Evolutionary conservation across 768 basidiomycete genomes (phyloP), one percentile per base, ranked within the genome.

Genomic region (Russula vinacea): DNA sequence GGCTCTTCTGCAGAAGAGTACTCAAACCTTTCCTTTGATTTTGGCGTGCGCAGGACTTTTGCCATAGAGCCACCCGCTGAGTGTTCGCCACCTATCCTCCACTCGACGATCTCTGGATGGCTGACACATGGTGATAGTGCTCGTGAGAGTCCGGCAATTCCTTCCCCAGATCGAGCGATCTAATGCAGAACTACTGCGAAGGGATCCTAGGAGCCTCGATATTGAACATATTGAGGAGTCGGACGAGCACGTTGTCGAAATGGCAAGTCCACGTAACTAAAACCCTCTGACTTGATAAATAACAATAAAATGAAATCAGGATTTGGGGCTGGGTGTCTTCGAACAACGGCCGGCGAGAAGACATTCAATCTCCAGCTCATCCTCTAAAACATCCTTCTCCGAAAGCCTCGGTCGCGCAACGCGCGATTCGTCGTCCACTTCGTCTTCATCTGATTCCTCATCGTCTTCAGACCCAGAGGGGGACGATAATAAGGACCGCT

Each of bases 111-210:
- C 32, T 24, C 10, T 40, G 26, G 22, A 37, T 5, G 19, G 35
- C 57, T 61, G 29, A 67, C 52, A 26, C 55, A 26, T 14, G 26
- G 22, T 22, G 17, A n/a, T 66, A 90, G 89, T 90, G 22, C 76
- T 91, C 7, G 78, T 83, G 11, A 83, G 88, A 19, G 78, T 89
- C 4, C 82, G 84, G 71, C 80, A 83, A 0, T 90, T 90, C 70
- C 80, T 90, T 6, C 87, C 88, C 2, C 77, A 83, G 67, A 76
- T 90, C 19, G 81, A 84, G 53, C 85, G 84, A 14, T 86, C 88
- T 2, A 90, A 89, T 68, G 78, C 78, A 2, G 72, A 79, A 1
- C 78, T 90, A 19, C 69, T 78, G 3, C 73, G 79, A 44, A 72
- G 73, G 45, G 79, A 85, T 63, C 86, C 85, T 1, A 70, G 72